phyloP scores from a whole-genome alignment of 2,329 filamentous ascomycete species.

The Epichloe gansuensis region DNA sequence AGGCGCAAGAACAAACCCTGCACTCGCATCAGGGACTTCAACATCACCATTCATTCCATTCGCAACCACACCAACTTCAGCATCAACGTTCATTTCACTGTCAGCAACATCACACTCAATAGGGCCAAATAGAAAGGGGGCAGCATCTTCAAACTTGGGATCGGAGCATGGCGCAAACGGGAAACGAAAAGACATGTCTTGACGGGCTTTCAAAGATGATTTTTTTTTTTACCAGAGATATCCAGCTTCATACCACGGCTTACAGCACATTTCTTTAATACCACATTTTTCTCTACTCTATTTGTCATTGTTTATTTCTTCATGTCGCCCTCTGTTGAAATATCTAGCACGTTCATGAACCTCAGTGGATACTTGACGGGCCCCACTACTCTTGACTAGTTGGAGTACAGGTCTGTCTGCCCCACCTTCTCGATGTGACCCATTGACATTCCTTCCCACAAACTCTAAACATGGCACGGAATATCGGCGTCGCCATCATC shows the following conservation, averaged over 20 bases:
- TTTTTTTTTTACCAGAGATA: background rate
- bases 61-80: background rate
- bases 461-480: no score
- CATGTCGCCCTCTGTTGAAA: no score
- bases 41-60: background rate
- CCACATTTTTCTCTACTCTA: background rate
- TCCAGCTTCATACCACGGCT: background rate
- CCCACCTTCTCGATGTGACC: no score
- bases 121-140: background rate
- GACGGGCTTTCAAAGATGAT: background rate
- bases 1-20: background rate
- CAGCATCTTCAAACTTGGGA: background rate
- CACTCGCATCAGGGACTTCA: background rate
- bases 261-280: background rate
- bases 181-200: background rate
- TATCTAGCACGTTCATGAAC: no score
- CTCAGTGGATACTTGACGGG: no score
- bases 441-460: no score
- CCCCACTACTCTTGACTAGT: no score
- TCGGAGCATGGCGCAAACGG: conserved; percentile 1
- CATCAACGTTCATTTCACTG: conserved; percentile 1
- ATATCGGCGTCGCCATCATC: no score
- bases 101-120: conserved; percentile 5
- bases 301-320: no score
- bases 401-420: no score